Base-by-base conservation (phyloP, 2,329 filamentous ascomycete species). In the Arthroderma uncinatum region DNA sequence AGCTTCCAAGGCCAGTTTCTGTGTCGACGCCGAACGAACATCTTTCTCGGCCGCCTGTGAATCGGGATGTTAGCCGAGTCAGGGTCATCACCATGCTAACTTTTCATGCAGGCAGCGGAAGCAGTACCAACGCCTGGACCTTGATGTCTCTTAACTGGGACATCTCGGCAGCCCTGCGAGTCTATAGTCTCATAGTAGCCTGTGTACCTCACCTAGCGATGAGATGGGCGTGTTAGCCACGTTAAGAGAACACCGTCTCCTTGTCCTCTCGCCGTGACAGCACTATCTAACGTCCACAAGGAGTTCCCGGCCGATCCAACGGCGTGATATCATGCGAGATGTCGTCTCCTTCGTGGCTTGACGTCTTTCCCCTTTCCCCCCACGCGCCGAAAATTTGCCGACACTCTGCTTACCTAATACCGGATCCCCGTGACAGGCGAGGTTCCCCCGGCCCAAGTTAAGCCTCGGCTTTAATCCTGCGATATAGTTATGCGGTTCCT, bases 1-100 rank as follows among this genome's bases (percentile, higher is more conserved):
- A 68, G 87, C 80, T 54, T 83, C 76, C 57, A 96, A 78, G 44
- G 89, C 89, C 63, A 84, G 82, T 62, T 79, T 73, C 62, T 81
- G 79, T 52, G 77, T 80, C 23, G 69, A 67, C 37, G 81, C 74
- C 59, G 70, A 67, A 59, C 75, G 70, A 64, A 85, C 60, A 60
- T 61, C 58, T 5, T 53, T 60, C 37, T 61, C 61, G 23, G 61
- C 61, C 56, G 57, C 57, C 61, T 62, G 33, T 39, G 21, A 25
- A 52, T n/a, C 14, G 44, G 52, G 12, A 23, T 39, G 52, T 37
- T 23, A 54, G 33, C 33, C 14, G 52, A 54, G 28, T 54, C 19
- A 23, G 19, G 7, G 21, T 5, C 19, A 54, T 19, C 14, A 12
- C n/a, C 5, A 39, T 34, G 42, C 42, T 33, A 30, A 12, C 4